Conservation (phyloP, 352 stramenopile species). For the Elongisporangium senticosum region DNA sequence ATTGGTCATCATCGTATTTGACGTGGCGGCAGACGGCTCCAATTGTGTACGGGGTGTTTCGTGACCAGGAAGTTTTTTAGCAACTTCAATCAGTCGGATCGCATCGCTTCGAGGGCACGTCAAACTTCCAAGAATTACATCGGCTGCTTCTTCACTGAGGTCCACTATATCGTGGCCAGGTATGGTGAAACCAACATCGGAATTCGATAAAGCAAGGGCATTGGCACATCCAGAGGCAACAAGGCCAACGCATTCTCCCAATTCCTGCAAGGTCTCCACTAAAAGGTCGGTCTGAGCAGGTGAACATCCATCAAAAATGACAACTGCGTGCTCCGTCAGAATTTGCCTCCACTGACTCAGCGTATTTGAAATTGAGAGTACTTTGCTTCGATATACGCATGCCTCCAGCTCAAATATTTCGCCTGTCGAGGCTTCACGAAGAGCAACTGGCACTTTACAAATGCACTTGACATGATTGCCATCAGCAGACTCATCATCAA, state of each 20-base stretch:
- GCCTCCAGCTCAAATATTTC: conserved; percentile 27
- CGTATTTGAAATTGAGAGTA: conserved; percentile 51
- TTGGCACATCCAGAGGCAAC: conserved; percentile 39
- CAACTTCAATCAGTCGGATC: conserved; percentile 40
- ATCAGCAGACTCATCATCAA: conserved; percentile 9
- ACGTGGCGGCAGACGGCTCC: conserved; percentile 5
- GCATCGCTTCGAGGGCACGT: conserved; percentile 41
- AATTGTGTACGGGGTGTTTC: background rate
- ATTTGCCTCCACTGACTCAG: conserved; percentile 41
- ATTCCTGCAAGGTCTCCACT: conserved; percentile 45
- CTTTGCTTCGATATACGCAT: conserved; percentile 26
- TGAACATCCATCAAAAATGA: conserved; percentile 39
- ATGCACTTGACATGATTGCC: conserved; percentile 20
- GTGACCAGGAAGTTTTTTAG: conserved; percentile 26
- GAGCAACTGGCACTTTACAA: conserved; percentile 25
- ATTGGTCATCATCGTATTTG: conserved; percentile 18
- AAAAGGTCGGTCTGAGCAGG: conserved; percentile 38
- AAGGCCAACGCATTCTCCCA: conserved; percentile 42
- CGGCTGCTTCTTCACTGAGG: conserved; percentile 40
- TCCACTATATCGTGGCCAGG: conserved; percentile 35
- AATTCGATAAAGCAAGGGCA: conserved; percentile 34
- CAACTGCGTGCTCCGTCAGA: conserved; percentile 28
- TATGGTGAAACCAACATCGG: conserved; percentile 45
- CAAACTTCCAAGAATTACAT: conserved; percentile 30
- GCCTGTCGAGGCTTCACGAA: conserved; percentile 31